Base-by-base conservation (phyloP, 2,329 filamentous ascomycete species). In the Lasiodiplodia hormozganensis region DNA sequence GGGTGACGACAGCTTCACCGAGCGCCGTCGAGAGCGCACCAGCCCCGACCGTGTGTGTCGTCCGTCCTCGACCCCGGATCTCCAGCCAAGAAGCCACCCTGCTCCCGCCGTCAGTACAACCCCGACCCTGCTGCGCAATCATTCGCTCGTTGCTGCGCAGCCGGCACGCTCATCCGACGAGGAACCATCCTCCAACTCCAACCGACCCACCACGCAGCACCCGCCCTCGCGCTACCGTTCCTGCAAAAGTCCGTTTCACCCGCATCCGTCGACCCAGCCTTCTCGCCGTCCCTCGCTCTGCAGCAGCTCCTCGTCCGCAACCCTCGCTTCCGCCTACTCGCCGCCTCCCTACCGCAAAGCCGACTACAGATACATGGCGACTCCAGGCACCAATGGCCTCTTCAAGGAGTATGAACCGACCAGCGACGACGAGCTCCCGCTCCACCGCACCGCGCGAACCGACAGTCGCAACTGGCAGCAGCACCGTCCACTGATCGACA, bases 401-500 rank as follows among this genome's bases (percentile, higher is more conserved):
- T 43, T 68, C 47, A 36, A 64, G 60, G 43, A 52, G 28, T 64
- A 52, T 28, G 56, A 60, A 51, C 28, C 34, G 36, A 52, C 34
- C 49, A 57, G 51, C 56, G 65, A 62, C 47, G 51, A 52, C 69
- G 68, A 64, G 52, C 36, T 58, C 12, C 68, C 60, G n/a, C 34
- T 40, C 62, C 62, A 54, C 8, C 57, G 34, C 12, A 40, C 49
- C 21, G 40, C 28, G 23, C 53, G 65, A 18, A 40, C 16, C 10
- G 43, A 51, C 43, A 58, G 65, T 10, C 65, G 54, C 54, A 51
- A 67, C 28, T 60, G 65, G 68, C 68, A 68, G 21, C 62, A 69
- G 31, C 40, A 49, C 25, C 66, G 67, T 14, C 71, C 71, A 31
- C 71, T 74, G 16, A 72, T 74, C 8, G 72, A 74, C 53, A 68